phyloP scores from a whole-genome alignment of 2,329 filamentous ascomycete species.

The Alternaria rosae region DNA sequence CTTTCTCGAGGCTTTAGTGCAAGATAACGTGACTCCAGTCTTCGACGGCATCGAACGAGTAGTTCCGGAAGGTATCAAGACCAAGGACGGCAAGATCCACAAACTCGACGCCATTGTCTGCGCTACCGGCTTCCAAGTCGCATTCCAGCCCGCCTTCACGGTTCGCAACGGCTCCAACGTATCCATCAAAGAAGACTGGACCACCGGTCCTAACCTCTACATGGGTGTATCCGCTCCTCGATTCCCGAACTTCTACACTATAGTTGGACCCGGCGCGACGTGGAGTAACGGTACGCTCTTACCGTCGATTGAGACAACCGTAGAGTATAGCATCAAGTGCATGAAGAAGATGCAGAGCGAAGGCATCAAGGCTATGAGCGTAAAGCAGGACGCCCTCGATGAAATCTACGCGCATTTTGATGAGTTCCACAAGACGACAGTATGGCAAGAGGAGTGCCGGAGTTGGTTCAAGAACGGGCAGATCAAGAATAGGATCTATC shows the following conservation, averaged over 20 bases:
- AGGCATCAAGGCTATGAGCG: conserved; percentile 40
- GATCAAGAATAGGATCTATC: conserved; percentile 43
- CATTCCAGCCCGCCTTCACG: conserved; percentile 55
- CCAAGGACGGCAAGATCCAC: conserved; percentile 38
- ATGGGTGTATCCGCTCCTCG: conserved; percentile 52
- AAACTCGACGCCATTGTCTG: conserved; percentile 44
- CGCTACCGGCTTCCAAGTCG: conserved; percentile 46
- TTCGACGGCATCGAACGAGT: conserved; percentile 37
- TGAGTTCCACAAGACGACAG: conserved; percentile 39
- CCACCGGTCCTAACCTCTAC: conserved; percentile 51
- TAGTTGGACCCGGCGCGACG: conserved; percentile 54
- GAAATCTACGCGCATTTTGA: conserved; percentile 44
- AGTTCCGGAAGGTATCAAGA: conserved; percentile 49
- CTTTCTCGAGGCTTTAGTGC: conserved; percentile 42
- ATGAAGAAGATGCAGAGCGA: conserved; percentile 46
- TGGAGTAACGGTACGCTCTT: conserved; percentile 56
- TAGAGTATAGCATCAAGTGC: conserved; percentile 44
- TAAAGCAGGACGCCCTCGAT: conserved; percentile 42
- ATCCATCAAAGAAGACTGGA: conserved; percentile 52
- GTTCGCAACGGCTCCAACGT: conserved; percentile 48
- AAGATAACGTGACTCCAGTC: conserved; percentile 39
- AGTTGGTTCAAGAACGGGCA: conserved; percentile 48
- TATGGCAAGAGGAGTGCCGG: conserved; percentile 46
- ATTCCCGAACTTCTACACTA: conserved; percentile 57
- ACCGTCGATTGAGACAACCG: conserved; percentile 55